Evolutionary conservation across 495 filamentous ascomycete genomes (phyloP), one percentile per base, ranked within the genome.

Genomic region (Penicillium cinerascens): DNA sequence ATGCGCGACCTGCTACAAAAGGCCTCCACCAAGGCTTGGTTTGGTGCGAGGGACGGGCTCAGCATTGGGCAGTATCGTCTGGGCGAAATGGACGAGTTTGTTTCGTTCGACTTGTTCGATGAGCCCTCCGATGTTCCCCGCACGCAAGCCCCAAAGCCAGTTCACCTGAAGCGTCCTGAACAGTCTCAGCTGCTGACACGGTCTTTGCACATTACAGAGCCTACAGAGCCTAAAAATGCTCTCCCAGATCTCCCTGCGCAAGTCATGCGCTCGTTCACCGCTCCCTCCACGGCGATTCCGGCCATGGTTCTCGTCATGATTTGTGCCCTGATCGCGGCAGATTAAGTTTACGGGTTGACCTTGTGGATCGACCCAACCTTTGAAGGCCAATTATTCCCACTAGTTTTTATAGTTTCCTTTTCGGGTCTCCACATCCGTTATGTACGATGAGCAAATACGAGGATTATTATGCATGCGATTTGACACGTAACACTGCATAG

Each of bases 1-100:
- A 58, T 67, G 11, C 68, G 68, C 10, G 33, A 62, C 8, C 42
- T 72, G 1, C 51, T 75, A 13, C 53, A 59, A 40, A 43, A 49
- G 25, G 60, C 67, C 11, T 75, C 71, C 8, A 60, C 48, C 16
- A 49, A 67, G 15, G 60, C 67, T 8, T 75, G 68, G 71, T 61
- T 67, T 35, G 62, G 54, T 17, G 48, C 54, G 13, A 45, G 54
- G 7, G 54, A 65, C 11, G 64, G 59, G 15, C 37, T 54, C 7
- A 52, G 51, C 1, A 44, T 56, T 21, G 33, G 59, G 22, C 38
- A 54, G 11, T 61, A 59, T 43, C 53, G 48, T 23, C 43, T 42
- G 40, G 26, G 38, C 25, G 33, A 52, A 29, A 17, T 49, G 6
- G 26, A 41, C 15, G 29, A 27, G 6, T 17, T 37, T 42, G 45